Base-by-base conservation (phyloP, 768 basidiomycete species). In the Boletellus ananas region DNA sequence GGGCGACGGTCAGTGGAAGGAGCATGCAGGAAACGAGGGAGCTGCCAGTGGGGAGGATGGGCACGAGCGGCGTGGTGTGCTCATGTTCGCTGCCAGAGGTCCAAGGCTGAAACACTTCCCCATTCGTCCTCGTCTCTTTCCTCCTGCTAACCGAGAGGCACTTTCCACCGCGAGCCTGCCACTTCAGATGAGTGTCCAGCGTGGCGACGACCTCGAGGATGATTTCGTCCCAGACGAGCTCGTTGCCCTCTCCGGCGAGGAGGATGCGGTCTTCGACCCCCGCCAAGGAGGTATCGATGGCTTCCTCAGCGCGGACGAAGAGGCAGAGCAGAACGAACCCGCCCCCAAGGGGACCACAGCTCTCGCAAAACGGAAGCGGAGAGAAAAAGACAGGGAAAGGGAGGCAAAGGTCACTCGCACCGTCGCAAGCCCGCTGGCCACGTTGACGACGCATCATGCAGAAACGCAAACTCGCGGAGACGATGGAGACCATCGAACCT, bases 201-300 rank as follows among this genome's bases (percentile, higher is more conserved):
- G 74, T 53, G 84, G 85, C 37, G 88, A 94, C 73, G 90, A 90
- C 73, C 75, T 94, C 17, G 88, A 87, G 42, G 91, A 93, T 65
- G 86, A 91, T 56, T 90, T 86, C 62, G 72, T 86, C 44, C 77
- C 77, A 29, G 84, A 93, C 54, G 84, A 85, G 38, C 71, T 79
- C 13, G 78, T 87, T 0, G 83, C 81, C 1, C 69, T 79, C 13
- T 85, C 83, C 0, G 84, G 75, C 11, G 84, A 81, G 40, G 87
- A 87, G 54, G 65, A 66, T 0, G 45, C 44, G 3, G 31, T 44
- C 46, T 64, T 67, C 16, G 58, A 65, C 21, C 45, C 62, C 23
- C 64, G 43, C 39, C 64, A 59, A 35, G 63, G 61, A 2, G 61
- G 70, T 45, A 65, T 73, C 43, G 64, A 57, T 10, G 71, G 58